These are phyloP conservation scores for Picochlorum sp. DNA, from an alignment of 139 green algal genomes.

Conservation along the genomic window DNA sequence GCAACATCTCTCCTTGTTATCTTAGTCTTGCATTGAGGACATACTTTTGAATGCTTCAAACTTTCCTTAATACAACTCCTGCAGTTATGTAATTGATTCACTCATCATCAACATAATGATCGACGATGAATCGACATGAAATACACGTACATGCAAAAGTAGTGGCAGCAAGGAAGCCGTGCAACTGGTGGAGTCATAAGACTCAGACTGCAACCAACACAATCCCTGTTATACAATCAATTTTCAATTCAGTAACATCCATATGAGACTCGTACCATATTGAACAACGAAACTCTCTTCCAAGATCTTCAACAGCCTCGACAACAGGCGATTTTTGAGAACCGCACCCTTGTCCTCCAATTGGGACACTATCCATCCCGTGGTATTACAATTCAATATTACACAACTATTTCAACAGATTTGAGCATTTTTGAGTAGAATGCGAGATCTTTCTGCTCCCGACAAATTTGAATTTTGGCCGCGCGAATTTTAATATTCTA, in stretches of 20 bases:
- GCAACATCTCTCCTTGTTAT: slow-evolving; percentile 18
- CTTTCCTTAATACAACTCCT: slow-evolving; percentile 28
- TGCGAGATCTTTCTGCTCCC: too few species aligned
- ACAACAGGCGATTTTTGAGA: neutral
- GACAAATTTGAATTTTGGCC: too few species aligned
- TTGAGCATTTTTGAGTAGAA: too few species aligned
- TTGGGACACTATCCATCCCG: neutral
- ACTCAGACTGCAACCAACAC: neutral
- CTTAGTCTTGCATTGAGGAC: slow-evolving; percentile 29
- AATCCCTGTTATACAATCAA: neutral
- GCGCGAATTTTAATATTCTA: too few species aligned
- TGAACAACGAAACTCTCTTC: slow-evolving; percentile 1
- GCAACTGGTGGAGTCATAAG: slow-evolving; percentile 19
- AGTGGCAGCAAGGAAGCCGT: slow-evolving; percentile 40
- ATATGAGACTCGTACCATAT: neutral
- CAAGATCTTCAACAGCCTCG: neutral
- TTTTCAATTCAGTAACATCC: neutral
- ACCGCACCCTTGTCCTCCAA: neutral
- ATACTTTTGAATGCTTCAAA: slow-evolving; percentile 15
- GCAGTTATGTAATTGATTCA: neutral
- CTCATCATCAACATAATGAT: too few species aligned
- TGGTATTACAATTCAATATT: too few species aligned
- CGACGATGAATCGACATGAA: neutral
- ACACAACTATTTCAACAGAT: too few species aligned
- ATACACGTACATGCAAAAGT: slow-evolving; percentile 38